These are phyloP conservation scores for Acrocalymma vagum DNA, from an alignment of 2,329 filamentous ascomycete genomes.

Conservation along the genomic window DNA sequence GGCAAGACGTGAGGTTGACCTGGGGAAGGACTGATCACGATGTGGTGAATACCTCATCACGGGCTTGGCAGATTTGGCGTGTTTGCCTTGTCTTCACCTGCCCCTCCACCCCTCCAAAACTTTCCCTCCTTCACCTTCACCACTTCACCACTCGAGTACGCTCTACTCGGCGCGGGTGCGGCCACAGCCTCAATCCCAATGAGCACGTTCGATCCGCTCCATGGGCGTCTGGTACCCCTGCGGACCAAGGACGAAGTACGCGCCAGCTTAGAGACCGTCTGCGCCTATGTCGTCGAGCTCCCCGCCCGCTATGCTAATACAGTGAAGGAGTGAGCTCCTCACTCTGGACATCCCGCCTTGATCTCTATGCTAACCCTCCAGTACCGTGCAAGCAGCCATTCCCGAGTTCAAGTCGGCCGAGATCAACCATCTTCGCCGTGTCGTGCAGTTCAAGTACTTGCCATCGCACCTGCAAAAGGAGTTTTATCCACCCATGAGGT, in stretches of 20 bases:
- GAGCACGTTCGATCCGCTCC: conserved; percentile 26
- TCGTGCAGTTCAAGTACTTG: conserved; percentile 75
- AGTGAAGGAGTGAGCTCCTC: conserved; percentile 71
- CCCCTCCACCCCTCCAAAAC: too few species aligned
- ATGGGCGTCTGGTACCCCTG: conserved; percentile 47
- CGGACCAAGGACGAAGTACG: conserved; percentile 61
- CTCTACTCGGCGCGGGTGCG: too few species aligned
- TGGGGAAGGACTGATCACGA: too few species aligned
- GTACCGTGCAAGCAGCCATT: conserved; percentile 55
- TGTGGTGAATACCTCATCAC: too few species aligned
- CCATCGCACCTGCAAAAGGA: conserved; percentile 65
- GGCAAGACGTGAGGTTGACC: too few species aligned
- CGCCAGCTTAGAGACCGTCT: conserved; percentile 61
- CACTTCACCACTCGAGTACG: too few species aligned
- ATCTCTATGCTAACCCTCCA: conserved; percentile 37
- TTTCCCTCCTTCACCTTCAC: too few species aligned
- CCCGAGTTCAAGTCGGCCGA: conserved; percentile 53
- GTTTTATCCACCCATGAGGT: conserved; percentile 40
- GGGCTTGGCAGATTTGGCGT: too few species aligned
- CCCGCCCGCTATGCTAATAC: conserved; percentile 76
- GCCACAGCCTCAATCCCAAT: too few species aligned
- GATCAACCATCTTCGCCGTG: conserved; percentile 72
- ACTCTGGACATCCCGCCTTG: conserved; percentile 14
- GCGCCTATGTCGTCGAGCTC: conserved; percentile 75
- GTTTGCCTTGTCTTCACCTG: too few species aligned